Conservation (phyloP, 1,284 basidiomycete species). For the Irpex lacteus region DNA sequence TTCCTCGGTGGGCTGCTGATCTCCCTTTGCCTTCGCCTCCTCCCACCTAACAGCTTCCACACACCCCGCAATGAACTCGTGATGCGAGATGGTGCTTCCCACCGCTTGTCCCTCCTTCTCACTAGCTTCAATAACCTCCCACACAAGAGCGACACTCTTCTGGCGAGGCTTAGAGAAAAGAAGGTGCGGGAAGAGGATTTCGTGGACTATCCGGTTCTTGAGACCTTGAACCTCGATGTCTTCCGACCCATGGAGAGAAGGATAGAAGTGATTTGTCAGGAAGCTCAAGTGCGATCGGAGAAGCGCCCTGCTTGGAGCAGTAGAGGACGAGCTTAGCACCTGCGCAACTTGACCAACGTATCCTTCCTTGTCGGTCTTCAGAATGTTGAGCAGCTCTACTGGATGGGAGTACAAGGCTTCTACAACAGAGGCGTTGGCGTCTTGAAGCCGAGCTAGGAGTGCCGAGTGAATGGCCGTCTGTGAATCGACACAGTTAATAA, state of each 20-base stretch:
- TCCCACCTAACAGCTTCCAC: constrained; percentile 39
- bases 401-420: constrained; percentile 62
- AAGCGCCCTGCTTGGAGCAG: constrained; percentile 40
- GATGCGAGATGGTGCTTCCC: constrained; percentile 18
- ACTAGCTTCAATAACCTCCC: constrained; percentile 53
- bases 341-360: constrained; percentile 52
- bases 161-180: constrained; percentile 70
- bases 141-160: constrained; percentile 58
- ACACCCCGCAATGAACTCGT: constrained; percentile 49
- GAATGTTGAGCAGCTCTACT: constrained; percentile 41
- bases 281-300: constrained; percentile 65
- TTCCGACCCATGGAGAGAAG: constrained; percentile 18
- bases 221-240: constrained; percentile 30
- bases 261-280: constrained; percentile 48
- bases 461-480: constrained; percentile 52
- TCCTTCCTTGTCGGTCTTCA: constrained; percentile 35
- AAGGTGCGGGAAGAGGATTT: constrained; percentile 69
- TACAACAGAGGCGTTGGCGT: constrained; percentile 59
- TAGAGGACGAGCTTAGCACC: constrained; percentile 38
- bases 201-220: constrained; percentile 45
- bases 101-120: constrained; percentile 20
- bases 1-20: constrained; percentile 25
- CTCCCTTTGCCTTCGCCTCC: constrained; percentile 23
- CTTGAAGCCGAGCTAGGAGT: constrained; percentile 64
- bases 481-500: no score